A percentile compares a stretch with the other conserved stretches of the same genome.
Conservation (phyloP, 176 grass and related monocot species). For the Typha latifolia region DNA sequence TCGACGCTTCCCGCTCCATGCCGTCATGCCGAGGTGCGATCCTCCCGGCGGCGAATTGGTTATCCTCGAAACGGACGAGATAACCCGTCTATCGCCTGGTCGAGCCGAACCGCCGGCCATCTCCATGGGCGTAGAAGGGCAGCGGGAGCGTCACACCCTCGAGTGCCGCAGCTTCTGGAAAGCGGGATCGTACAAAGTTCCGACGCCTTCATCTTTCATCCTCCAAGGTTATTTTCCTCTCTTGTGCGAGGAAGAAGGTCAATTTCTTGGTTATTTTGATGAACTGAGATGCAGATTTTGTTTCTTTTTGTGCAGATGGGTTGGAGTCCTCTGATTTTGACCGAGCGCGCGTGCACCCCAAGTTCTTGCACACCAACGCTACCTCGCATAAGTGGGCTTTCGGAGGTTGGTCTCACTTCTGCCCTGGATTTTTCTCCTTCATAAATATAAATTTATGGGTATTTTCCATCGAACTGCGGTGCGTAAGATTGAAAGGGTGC, state of each 20-base stretch:
- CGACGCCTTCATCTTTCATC: slow-evolving; percentile 10
- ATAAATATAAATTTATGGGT: background rate
- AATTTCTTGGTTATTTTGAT: background rate
- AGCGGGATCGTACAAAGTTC: slow-evolving; percentile 38
- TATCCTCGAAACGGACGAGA: no score
- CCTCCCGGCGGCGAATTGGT: no score
- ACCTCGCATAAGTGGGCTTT: no score
- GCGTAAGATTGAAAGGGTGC: no score
- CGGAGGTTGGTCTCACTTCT: slow-evolving; percentile 44
- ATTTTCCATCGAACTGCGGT: background rate
- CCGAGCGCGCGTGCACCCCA: slow-evolving; percentile 71
- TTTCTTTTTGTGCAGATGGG: slow-evolving; percentile 28
- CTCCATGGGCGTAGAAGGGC: background rate
- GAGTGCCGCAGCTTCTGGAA: slow-evolving; percentile 88
- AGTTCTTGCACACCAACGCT: slow-evolving; percentile 98
- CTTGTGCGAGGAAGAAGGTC: background rate
- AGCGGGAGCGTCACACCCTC: slow-evolving; percentile 15
- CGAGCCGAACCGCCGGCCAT: no score
- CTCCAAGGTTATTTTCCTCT: background rate
- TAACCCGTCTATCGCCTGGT: no score
- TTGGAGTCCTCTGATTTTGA: slow-evolving; percentile 61
- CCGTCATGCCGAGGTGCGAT: no score
- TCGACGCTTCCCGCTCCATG: no score
- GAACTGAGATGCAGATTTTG: background rate
- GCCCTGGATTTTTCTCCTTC: background rate